Conservation (phyloP, 2,329 filamentous ascomycete genomes). For the Xenosphaeropsis pyriputrescens region DNA sequence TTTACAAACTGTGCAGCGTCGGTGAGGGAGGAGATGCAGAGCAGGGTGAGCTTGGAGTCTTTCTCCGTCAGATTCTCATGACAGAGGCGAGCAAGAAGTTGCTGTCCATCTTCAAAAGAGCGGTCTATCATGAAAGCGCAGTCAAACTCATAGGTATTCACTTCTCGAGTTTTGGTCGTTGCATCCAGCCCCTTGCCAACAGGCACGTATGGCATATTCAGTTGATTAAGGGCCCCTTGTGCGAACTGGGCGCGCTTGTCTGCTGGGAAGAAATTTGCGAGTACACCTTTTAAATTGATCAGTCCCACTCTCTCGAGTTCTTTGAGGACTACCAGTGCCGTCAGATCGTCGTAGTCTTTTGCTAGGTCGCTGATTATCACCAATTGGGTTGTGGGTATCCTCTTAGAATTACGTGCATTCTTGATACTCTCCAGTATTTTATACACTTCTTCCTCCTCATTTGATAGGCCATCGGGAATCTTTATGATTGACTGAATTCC, state of each 20-base stretch:
- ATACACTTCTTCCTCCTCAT: too few species aligned
- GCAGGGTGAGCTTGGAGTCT: constrained; percentile 9
- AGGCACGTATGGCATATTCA: constrained; percentile 8
- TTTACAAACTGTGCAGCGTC: constrained; percentile 10
- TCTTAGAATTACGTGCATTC: neutral
- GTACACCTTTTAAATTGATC: constrained; percentile 11
- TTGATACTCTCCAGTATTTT: too few species aligned
- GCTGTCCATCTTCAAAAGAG: neutral
- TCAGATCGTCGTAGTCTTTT: constrained; percentile 16
- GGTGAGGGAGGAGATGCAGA: constrained; percentile 12
- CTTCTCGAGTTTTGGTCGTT: constrained; percentile 2
- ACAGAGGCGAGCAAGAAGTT: constrained; percentile 3
- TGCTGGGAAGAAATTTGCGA: constrained; percentile 13
- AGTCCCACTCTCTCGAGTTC: constrained; percentile 13
- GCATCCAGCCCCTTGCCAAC: constrained; percentile 6
- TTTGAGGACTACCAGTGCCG: constrained; percentile 13
- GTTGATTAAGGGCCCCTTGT: constrained; percentile 9
- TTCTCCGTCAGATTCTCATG: constrained; percentile 3
- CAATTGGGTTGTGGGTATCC: constrained; percentile 6
- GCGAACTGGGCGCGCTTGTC: constrained; percentile 9
- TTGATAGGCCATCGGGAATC: too few species aligned
- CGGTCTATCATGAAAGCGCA: constrained; percentile 10
- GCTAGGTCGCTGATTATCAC: constrained; percentile 14
- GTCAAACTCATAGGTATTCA: constrained; percentile 9
- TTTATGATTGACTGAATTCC: too few species aligned